phyloP scores from a whole-genome alignment of 2,329 filamentous ascomycete species.

The Beauveria rudraprayagi region DNA sequence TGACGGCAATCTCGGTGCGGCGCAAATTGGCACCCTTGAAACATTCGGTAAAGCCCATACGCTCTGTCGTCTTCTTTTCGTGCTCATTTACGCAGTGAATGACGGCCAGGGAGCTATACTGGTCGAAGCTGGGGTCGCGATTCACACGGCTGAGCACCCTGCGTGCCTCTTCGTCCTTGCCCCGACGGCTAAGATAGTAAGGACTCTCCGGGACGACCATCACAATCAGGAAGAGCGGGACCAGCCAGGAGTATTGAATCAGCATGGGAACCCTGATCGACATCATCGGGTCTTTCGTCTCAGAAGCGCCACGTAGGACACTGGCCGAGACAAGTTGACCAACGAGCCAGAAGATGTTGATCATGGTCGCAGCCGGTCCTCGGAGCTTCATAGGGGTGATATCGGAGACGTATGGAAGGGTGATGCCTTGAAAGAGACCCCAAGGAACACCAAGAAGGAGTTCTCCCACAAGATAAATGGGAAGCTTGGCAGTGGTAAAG shows the following conservation, averaged over 20 bases:
- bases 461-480: slow-evolving; percentile 25
- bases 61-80: slow-evolving; percentile 19
- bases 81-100: slow-evolving; percentile 30
- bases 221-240: slow-evolving; percentile 25
- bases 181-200: slow-evolving; percentile 29
- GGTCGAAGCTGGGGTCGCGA: slow-evolving; percentile 20
- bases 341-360: slow-evolving; percentile 33
- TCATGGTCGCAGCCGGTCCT: slow-evolving; percentile 28
- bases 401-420: slow-evolving; percentile 31
- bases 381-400: slow-evolving; percentile 24
- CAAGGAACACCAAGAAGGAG: slow-evolving; percentile 30
- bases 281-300: slow-evolving; percentile 20
- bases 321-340: slow-evolving; percentile 29
- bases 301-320: slow-evolving; percentile 24
- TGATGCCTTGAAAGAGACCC: slow-evolving; percentile 25
- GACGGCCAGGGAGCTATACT: slow-evolving; percentile 27
- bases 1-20: slow-evolving; percentile 32
- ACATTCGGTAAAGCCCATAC: slow-evolving; percentile 26
- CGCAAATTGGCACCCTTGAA: slow-evolving; percentile 25
- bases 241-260: slow-evolving; percentile 31
- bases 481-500: not conserved
- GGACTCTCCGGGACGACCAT: slow-evolving; percentile 31
- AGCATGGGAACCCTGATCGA: slow-evolving; percentile 31
- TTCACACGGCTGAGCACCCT: slow-evolving; percentile 22
- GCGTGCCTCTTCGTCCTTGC: slow-evolving; percentile 22